phyloP scores from a whole-genome alignment of 2,329 filamentous ascomycete genomes.

The Aspergillus hortae region DNA sequence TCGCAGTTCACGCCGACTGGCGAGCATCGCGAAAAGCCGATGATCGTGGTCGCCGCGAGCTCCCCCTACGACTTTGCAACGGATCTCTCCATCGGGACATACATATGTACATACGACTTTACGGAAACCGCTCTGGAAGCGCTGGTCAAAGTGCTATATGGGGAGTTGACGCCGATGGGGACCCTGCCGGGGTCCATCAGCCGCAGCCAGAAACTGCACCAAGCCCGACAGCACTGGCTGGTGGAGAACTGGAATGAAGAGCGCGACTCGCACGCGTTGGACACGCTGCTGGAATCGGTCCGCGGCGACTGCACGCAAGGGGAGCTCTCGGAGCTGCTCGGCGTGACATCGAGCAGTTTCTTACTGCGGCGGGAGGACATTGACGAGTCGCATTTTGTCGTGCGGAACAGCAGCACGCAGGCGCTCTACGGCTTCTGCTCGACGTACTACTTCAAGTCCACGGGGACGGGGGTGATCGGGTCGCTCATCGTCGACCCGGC shows the following conservation, averaged over 20 bases:
- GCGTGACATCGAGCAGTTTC: conserved; percentile 71
- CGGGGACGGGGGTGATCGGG: conserved; percentile 70
- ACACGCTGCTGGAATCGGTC: conserved; percentile 69
- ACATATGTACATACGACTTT: conserved; percentile 94
- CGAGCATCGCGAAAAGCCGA: conserved; percentile 64
- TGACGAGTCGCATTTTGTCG: conserved; percentile 82
- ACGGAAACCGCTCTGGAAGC: conserved; percentile 87
- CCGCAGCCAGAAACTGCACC: conserved; percentile 80
- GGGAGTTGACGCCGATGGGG: conserved; percentile 61
- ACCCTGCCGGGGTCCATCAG: conserved; percentile 68
- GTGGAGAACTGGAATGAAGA: conserved; percentile 83
- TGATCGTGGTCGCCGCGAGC: conserved; percentile 88
- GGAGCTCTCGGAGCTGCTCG: conserved; percentile 65
- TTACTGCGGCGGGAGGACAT: conserved; percentile 67
- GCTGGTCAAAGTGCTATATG: conserved; percentile 77
- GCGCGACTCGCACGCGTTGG: conserved; percentile 68
- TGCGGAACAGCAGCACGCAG: conserved; percentile 88
- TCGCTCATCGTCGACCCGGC: conserved; percentile 85
- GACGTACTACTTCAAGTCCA: conserved; percentile 74
- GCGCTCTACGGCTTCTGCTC: conserved; percentile 89
- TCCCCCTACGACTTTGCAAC: conserved; percentile 96
- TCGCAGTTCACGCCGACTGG: conserved; percentile 37
- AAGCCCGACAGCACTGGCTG: conserved; percentile 92
- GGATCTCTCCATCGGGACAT: conserved; percentile 85
- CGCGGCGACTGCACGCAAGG: conserved; percentile 60